These are phyloP conservation scores for Penicillium sp. DNA, from an alignment of 2,329 filamentous ascomycete genomes.

Conservation along the genomic window DNA sequence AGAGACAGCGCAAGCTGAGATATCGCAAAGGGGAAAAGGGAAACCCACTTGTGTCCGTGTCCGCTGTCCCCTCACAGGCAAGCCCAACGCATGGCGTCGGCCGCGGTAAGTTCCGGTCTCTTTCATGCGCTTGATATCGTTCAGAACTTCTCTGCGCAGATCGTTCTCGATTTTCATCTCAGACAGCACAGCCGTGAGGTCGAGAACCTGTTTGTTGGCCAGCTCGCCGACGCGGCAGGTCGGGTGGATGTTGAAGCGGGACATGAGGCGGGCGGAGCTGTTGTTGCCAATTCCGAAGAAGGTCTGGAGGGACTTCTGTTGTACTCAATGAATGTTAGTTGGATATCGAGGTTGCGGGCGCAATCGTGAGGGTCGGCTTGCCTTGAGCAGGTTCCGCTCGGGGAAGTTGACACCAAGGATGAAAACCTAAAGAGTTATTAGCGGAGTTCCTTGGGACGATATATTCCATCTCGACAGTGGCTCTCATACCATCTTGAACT, in stretches of 20 bases:
- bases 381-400: slow-evolving; percentile 74
- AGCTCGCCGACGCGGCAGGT: slow-evolving; percentile 68
- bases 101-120: slow-evolving; percentile 88
- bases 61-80: slow-evolving; percentile 83
- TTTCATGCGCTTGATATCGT: slow-evolving; percentile 76
- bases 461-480: neutral
- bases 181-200: slow-evolving; percentile 74
- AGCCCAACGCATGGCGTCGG: slow-evolving; percentile 78
- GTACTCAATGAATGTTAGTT: slow-evolving; percentile 5
- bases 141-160: slow-evolving; percentile 63
- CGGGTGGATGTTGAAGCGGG: slow-evolving; percentile 80
- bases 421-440: slow-evolving; percentile 55
- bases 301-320: slow-evolving; percentile 54
- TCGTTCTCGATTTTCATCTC: slow-evolving; percentile 93
- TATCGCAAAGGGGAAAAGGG: neutral
- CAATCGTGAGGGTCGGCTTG: slow-evolving; percentile 35
- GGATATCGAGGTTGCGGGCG: slow-evolving; percentile 1
- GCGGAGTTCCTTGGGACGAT: neutral
- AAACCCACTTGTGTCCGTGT: slow-evolving; percentile 63
- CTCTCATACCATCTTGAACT: slow-evolving; percentile 26
- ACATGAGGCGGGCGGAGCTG: slow-evolving; percentile 65
- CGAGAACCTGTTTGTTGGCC: slow-evolving; percentile 65
- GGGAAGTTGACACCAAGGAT: slow-evolving; percentile 79
- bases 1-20: neutral
- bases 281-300: slow-evolving; percentile 79